phyloP scores from a whole-genome alignment of 768 basidiomycete genomes.

The Leccinum fibrillosum region DNA sequence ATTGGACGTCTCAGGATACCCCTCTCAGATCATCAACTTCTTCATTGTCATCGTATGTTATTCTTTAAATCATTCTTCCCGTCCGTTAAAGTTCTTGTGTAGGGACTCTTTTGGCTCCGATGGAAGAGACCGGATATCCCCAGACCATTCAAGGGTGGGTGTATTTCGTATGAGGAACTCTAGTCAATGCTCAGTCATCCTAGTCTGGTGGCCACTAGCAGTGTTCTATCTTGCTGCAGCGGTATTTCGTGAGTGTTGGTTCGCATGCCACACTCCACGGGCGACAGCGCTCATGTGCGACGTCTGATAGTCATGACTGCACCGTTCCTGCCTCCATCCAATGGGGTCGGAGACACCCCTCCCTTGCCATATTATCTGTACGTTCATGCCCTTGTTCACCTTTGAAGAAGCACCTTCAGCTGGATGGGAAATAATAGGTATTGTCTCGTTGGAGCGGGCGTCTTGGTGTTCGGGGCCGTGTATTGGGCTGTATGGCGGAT shows the following conservation, averaged over 20 bases:
- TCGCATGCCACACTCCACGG: slow-evolving; percentile 3
- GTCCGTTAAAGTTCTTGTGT: neutral
- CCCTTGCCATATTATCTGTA: slow-evolving; percentile 58
- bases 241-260: slow-evolving; percentile 42
- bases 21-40: slow-evolving; percentile 52
- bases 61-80: slow-evolving; percentile 26
- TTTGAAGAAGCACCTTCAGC: slow-evolving; percentile 37
- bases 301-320: slow-evolving; percentile 44
- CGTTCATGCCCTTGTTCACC: neutral
- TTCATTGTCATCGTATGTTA: slow-evolving; percentile 48
- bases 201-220: slow-evolving; percentile 56
- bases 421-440: slow-evolving; percentile 34
- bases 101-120: slow-evolving; percentile 57
- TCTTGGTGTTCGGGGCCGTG: slow-evolving; percentile 43
- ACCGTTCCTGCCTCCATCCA: slow-evolving; percentile 53
- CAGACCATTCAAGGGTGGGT: slow-evolving; percentile 52
- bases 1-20: slow-evolving; percentile 48
- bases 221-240: slow-evolving; percentile 53
- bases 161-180: neutral
- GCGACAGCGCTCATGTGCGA: neutral
- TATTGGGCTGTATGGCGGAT: slow-evolving; percentile 59
- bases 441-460: slow-evolving; percentile 49
- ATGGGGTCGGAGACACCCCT: slow-evolving; percentile 55
- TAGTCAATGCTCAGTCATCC: slow-evolving; percentile 2
- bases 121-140: slow-evolving; percentile 45